Base-by-base conservation (phyloP, 768 basidiomycete genomes). In the Rhodocollybia butyracea region DNA sequence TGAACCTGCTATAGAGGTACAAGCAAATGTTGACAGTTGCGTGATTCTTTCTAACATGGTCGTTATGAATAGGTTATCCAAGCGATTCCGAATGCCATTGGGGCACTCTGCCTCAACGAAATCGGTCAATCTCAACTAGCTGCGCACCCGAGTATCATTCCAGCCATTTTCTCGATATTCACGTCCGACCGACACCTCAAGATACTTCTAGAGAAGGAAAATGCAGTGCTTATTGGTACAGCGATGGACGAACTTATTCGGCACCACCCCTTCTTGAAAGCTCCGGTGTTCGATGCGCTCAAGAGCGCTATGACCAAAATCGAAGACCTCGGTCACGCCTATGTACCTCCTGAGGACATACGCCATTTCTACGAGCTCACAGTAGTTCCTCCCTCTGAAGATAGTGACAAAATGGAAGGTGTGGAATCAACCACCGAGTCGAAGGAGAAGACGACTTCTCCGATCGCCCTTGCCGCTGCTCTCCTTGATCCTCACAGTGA, bases 241-340 rank as follows among this genome's bases (percentile, higher is more conserved):
- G 84, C 90, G 22, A 82, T 98, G 22, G 97, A 99, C 63, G 97
- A 99, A 66, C 86, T 99, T 56, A 87, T 96, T 57, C 85, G 97
- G 5, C 97, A 99, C 64, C 97, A 99, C 68, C 97, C 97, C 3
- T 77, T 81, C 1, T 76, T 99, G 45, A 96, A 93, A 67, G 68
- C 79, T 2, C 70, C 86, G 22, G 86, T 98, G 15, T 90, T 96
- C 59, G 84, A 89, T 13, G 82, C 90, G 1, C 71, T 95, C 57
- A 86, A 85, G 56, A 73, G 80, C 1, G 84, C 88, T 6, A 72
- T 98, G 60, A 72, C 77, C 57, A 83, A 80, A 67, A 85, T 97
- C 31, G 88, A 93, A 67, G 83, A 84, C 43, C 69, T 90, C 2
- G 94, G 91, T 10, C 79, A 78, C 46, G 66, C 74, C 2, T 92